Percentiles rank a stretch among this genome's conserved stretches.
Evolutionary conservation across 306 rosid genomes (phyloP).

Genomic region (Psophocarpus tetragonolobus): DNA sequence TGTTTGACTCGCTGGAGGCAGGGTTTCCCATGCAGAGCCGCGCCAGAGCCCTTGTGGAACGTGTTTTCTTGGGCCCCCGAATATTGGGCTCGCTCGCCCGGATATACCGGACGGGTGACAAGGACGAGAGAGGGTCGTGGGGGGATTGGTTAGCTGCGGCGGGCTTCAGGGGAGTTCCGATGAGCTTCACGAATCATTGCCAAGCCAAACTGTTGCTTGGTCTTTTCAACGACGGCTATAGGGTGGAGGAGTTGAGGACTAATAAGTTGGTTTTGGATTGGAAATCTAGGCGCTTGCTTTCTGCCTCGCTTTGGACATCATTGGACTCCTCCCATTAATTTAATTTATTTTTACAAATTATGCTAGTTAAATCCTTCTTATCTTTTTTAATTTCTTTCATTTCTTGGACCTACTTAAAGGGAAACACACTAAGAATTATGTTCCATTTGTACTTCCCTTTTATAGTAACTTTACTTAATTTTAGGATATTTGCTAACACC

Average conservation of each 20-base stretch:
- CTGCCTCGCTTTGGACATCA: slow-evolving; percentile 74
- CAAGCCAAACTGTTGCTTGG: slow-evolving; percentile 78
- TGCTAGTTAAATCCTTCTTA: not conserved
- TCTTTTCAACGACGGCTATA: slow-evolving; percentile 78
- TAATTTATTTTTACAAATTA: not conserved
- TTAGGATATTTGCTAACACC: not conserved
- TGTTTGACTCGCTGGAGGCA: slow-evolving; percentile 79
- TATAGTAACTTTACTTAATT: not conserved
- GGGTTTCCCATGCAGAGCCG: slow-evolving; percentile 72
- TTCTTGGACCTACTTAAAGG: not conserved
- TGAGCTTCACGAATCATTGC: slow-evolving; percentile 75
- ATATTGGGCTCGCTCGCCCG: slow-evolving; percentile 61
- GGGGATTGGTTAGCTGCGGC: slow-evolving; percentile 58
- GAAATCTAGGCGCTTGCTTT: slow-evolving; percentile 73
- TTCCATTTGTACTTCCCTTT: not conserved
- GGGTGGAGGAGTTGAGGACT: slow-evolving; percentile 54
- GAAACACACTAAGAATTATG: not conserved
- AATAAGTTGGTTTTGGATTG: slow-evolving; percentile 74
- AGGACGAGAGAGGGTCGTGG: slow-evolving; percentile 48
- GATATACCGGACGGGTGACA: slow-evolving; percentile 42
- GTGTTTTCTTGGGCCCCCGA: slow-evolving; percentile 72
- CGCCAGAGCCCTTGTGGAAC: slow-evolving; percentile 73
- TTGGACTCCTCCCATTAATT: slow-evolving; percentile 14
- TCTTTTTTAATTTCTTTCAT: not conserved
- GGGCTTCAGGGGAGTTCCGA: slow-evolving; percentile 46